These are phyloP conservation scores for Dissoconium aciculare DNA, from an alignment of 2,329 filamentous ascomycete genomes.

Conservation along the genomic window DNA sequence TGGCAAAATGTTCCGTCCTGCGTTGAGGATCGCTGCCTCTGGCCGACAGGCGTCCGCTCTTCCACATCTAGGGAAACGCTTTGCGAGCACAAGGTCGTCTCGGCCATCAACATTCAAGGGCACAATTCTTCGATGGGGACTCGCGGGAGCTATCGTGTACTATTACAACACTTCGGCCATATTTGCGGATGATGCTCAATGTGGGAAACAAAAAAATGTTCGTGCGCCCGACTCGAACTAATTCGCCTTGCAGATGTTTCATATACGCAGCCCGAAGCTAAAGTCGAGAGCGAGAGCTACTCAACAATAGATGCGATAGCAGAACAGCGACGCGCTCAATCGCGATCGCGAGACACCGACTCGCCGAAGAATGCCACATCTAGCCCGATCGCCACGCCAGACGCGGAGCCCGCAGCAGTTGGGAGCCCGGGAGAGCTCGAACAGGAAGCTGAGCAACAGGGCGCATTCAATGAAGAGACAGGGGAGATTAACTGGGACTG, in stretches of 20 bases:
- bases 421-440: constrained; percentile 46
- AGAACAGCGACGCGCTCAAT: constrained; percentile 26
- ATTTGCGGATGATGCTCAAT: constrained; percentile 67
- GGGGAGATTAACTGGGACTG: constrained; percentile 99
- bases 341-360: constrained; percentile 11
- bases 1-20: constrained; percentile 38
- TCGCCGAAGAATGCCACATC: constrained; percentile 6
- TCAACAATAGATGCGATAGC: constrained; percentile 32
- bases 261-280: constrained; percentile 22
- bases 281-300: constrained; percentile 27
- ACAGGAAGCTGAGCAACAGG: constrained; percentile 71
- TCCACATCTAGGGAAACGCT: constrained; percentile 28
- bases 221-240: constrained; percentile 7
- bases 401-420: constrained; percentile 11
- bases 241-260: not conserved
- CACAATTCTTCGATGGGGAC: constrained; percentile 54
- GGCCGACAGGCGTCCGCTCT: constrained; percentile 22
- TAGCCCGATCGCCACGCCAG: constrained; percentile 8
- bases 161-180: constrained; percentile 84
- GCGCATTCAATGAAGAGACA: constrained; percentile 94
- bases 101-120: constrained; percentile 70
- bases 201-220: too few relatives aligned
- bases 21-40: constrained; percentile 29
- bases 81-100: constrained; percentile 44
- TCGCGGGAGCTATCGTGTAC: constrained; percentile 66